Base-by-base conservation (phyloP, 2,329 filamentous ascomycete species). In the Raffaelea arxii region DNA sequence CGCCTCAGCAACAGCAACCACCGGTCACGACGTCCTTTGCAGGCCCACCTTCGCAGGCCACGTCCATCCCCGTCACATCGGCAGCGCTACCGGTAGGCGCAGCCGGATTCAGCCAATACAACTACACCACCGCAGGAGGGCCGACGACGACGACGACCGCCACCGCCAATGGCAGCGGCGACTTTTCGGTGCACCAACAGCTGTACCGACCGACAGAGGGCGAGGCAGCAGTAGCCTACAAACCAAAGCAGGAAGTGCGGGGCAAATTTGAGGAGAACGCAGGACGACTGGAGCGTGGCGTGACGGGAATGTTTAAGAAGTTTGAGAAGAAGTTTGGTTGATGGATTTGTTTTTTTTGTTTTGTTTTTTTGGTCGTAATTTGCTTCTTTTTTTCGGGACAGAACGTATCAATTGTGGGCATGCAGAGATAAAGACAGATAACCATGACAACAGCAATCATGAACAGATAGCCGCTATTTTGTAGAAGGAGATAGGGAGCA, bases 301-400 rank as follows among this genome's bases (percentile, higher is more conserved):
- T 88, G 4, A 75, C 78, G 24, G 78, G 80, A 6, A 82, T 88
- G 69, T 63, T 89, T 53, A 87, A 83, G 73, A 86, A 82, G 66
- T 74, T 89, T 62, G 84, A 89, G 67, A 87, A 86, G 77, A 84
- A 79, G 59, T 81, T 83, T 64, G 73, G 71, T 0, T 79, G 47
- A 36, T 32, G 16, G 11, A n/a, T 10, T 9, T 38, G 16, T 21
- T 9, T 38, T 11, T 21, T 5, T 10, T 9, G 6, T 9, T 22
- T n/a, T 14, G n/a, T 4, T 16, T 23, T 5, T 43, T 43, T 23
- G 23, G 23, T 22, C 38, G 21, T 24, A 14, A 23, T 40, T 40
- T 32, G 9, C 27, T 32, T 32, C n/a, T 10, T 37, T 37, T 14
- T 18, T 37, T 9, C 4, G n/a, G 18, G n/a, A 16, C 10, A 9